phyloP scores from a whole-genome alignment of 2,329 filamentous ascomycete species.

The Talaromyces sp. region DNA sequence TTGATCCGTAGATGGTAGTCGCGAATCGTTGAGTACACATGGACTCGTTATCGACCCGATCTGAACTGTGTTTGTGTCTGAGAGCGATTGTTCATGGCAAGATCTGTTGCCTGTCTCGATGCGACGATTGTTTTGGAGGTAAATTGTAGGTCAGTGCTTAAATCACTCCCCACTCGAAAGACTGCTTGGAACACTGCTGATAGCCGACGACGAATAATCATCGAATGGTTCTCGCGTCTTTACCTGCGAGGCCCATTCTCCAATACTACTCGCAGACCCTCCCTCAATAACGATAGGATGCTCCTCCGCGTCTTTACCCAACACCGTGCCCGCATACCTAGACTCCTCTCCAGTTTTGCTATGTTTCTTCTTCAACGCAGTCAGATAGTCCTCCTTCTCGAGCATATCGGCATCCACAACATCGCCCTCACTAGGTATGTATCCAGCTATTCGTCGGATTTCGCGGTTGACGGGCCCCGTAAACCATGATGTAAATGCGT shows the following conservation, averaged over 20 bases:
- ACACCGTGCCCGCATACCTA: conserved; percentile 77
- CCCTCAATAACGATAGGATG: conserved; percentile 75
- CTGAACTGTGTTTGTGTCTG: background rate
- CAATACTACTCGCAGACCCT: conserved; percentile 61
- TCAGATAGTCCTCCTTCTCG: conserved; percentile 68
- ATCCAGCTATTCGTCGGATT: conserved; percentile 74
- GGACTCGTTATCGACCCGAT: background rate
- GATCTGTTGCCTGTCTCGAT: background rate
- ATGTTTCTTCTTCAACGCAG: conserved; percentile 84
- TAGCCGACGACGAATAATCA: conserved; percentile 35
- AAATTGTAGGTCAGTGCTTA: conserved; percentile 15
- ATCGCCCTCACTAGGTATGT: conserved; percentile 57
- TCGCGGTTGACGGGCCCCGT: conserved; percentile 70
- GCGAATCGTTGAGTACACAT: background rate
- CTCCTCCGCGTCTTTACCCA: conserved; percentile 71
- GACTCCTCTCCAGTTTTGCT: conserved; percentile 84
- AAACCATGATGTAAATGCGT: conserved; percentile 77
- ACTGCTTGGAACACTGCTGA: conserved; percentile 41
- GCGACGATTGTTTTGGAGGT: background rate
- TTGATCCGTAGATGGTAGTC: background rate
- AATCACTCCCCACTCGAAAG: conserved; percentile 38
- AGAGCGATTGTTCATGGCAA: background rate
- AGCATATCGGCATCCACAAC: conserved; percentile 49
- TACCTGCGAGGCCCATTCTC: conserved; percentile 57
- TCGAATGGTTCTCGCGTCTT: conserved; percentile 31